phyloP scores from a whole-genome alignment of 768 basidiomycete species.

The Mycena metata region DNA sequence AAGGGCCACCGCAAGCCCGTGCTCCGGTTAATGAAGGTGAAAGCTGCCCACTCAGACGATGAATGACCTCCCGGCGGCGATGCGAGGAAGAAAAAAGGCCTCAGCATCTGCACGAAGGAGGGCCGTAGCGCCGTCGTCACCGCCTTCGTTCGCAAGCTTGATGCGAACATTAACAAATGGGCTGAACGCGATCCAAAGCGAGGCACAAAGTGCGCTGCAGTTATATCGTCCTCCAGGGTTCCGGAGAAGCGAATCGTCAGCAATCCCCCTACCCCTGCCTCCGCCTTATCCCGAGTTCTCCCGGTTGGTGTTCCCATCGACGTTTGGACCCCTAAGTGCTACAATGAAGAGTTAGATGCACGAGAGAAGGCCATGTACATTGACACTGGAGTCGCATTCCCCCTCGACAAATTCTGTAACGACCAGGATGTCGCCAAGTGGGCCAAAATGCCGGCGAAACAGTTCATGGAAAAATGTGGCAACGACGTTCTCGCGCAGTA shows the following conservation, averaged over 20 bases:
- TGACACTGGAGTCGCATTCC: slow-evolving; percentile 13
- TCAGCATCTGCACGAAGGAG: neutral
- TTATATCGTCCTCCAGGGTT: neutral
- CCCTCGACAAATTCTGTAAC: neutral
- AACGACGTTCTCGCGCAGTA: slow-evolving; percentile 12
- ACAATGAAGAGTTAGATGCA: neutral
- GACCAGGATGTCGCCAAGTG: neutral
- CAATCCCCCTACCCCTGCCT: neutral
- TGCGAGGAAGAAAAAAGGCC: slow-evolving; percentile 4
- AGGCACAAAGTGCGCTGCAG: neutral
- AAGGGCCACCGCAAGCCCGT: slow-evolving; percentile 13
- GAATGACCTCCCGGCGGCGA: slow-evolving; percentile 4
- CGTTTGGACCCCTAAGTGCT: slow-evolving; percentile 12
- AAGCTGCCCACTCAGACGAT: slow-evolving; percentile 8
- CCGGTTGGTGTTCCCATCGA: slow-evolving; percentile 14
- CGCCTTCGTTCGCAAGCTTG: neutral
- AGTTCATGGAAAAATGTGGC: slow-evolving; percentile 21
- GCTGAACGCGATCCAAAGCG: neutral
- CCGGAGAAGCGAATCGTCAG: neutral
- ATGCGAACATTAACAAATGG: neutral
- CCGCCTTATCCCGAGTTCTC: neutral
- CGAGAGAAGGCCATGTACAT: slow-evolving; percentile 14
- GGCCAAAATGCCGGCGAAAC: neutral
- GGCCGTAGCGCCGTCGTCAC: neutral
- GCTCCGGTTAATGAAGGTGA: neutral